A percentile compares a stretch with the other conserved stretches of the same genome.
Conservation (phyloP, 805 yeast species). For the Myxozyma neotropica region DNA sequence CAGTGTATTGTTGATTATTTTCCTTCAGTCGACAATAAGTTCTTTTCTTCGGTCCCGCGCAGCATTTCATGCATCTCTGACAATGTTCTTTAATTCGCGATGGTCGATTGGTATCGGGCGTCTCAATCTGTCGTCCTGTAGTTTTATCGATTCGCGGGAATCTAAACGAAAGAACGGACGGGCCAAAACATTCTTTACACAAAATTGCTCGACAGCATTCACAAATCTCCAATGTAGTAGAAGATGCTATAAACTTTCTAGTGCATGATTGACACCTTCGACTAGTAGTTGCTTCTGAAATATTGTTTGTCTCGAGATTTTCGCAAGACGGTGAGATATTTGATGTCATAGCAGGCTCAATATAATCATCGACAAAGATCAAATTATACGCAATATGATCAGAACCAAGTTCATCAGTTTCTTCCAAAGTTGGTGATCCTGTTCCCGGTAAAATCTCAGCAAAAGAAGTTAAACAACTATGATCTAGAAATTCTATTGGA, state of each 20-base stretch:
- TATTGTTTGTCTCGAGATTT: background rate
- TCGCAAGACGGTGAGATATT: no score
- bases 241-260: background rate
- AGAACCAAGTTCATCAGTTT: constrained; percentile 4
- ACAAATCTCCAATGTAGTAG: constrained; percentile 1
- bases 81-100: constrained; percentile 16
- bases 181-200: constrained; percentile 22
- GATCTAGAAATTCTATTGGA: constrained; percentile 16
- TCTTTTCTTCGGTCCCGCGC: constrained; percentile 25
- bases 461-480: constrained; percentile 18
- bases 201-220: constrained; percentile 12
- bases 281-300: background rate
- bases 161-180: constrained; percentile 14
- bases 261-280: background rate
- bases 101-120: background rate
- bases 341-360: constrained; percentile 1
- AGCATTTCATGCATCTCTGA: constrained; percentile 22
- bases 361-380: constrained; percentile 19
- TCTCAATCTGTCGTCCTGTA: constrained; percentile 5
- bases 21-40: constrained; percentile 15
- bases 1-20: constrained; percentile 5
- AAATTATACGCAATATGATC: constrained; percentile 14
- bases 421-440: constrained; percentile 1
- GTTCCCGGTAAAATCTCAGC: constrained; percentile 18
- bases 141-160: constrained; percentile 19